Conservation (phyloP, 2,329 filamentous ascomycete species). For the Aspergillus neoniger region DNA sequence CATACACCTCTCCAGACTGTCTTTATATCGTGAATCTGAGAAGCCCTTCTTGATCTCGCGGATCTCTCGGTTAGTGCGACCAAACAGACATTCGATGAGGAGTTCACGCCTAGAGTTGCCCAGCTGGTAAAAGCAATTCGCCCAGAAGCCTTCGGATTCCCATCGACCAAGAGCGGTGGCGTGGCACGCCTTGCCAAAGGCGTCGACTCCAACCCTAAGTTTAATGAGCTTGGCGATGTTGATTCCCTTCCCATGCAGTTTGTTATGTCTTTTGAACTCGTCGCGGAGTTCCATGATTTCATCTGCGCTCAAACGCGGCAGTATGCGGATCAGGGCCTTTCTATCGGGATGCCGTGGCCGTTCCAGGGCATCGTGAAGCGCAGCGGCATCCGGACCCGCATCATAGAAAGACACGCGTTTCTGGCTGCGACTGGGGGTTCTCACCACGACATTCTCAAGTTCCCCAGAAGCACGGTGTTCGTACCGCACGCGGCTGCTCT, state of each 20-base stretch:
- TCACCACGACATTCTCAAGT: conserved; percentile 46
- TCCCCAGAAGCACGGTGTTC: conserved; percentile 30
- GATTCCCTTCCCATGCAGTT: conserved; percentile 55
- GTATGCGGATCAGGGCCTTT: conserved; percentile 74
- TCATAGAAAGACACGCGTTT: conserved; percentile 80
- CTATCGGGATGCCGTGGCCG: conserved; percentile 67
- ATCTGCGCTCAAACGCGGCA: conserved; percentile 81
- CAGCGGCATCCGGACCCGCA: conserved; percentile 73
- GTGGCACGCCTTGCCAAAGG: conserved; percentile 87
- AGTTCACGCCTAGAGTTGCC: conserved; percentile 82
- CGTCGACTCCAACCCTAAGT: conserved; percentile 50
- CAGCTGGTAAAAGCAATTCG: conserved; percentile 95
- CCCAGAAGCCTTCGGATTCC: conserved; percentile 96
- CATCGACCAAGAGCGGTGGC: conserved; percentile 84
- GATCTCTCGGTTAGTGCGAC: conserved; percentile 84
- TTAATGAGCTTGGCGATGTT: conserved; percentile 55
- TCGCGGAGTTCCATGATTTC: conserved; percentile 82
- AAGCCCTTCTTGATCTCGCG: conserved; percentile 83
- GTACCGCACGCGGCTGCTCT: conserved; percentile 27
- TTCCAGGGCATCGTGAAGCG: conserved; percentile 74
- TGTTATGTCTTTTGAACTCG: conserved; percentile 89
- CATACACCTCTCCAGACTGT: conserved; percentile 82
- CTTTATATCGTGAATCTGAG: conserved; percentile 85
- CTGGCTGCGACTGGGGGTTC: conserved; percentile 49
- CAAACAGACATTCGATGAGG: conserved; percentile 90